Evolutionary conservation across 345 rosid genomes (phyloP).

Genomic region (Limnanthes douglasii): DNA sequence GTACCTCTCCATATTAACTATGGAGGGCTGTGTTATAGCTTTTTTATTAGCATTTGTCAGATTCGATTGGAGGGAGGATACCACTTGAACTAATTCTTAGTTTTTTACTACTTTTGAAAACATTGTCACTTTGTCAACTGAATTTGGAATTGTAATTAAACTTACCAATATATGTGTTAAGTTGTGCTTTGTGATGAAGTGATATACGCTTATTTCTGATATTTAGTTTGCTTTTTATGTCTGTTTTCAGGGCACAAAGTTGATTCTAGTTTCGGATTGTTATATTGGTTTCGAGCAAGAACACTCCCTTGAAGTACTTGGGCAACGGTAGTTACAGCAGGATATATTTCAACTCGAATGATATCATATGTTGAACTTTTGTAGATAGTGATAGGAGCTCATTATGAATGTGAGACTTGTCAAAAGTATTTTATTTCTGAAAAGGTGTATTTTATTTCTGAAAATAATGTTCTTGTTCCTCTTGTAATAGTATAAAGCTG

Average conservation of each 20-base stretch:
- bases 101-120: not conserved
- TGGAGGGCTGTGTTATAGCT: too few species aligned
- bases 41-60: too few species aligned
- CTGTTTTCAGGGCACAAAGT: constrained; percentile 48
- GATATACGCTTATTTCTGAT: not conserved
- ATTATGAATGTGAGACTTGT: not conserved
- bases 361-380: too few species aligned
- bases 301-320: constrained; percentile 40
- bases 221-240: not conserved
- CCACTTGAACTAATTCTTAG: not conserved
- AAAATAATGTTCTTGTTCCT: too few species aligned
- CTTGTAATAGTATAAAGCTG: too few species aligned
- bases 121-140: not conserved
- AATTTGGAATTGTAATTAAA: too few species aligned
- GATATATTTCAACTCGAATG: too few species aligned
- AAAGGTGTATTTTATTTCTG: too few species aligned
- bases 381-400: too few species aligned
- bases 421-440: not conserved
- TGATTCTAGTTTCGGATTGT: constrained; percentile 78
- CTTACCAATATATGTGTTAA: too few species aligned
- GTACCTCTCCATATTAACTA: too few species aligned
- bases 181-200: not conserved
- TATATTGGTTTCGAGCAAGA: constrained; percentile 84
- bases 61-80: not conserved
- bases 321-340: constrained; percentile 11